Conservation (phyloP, 2,329 filamentous ascomycete species). For the Cephalotrichum gorgonifer region DNA sequence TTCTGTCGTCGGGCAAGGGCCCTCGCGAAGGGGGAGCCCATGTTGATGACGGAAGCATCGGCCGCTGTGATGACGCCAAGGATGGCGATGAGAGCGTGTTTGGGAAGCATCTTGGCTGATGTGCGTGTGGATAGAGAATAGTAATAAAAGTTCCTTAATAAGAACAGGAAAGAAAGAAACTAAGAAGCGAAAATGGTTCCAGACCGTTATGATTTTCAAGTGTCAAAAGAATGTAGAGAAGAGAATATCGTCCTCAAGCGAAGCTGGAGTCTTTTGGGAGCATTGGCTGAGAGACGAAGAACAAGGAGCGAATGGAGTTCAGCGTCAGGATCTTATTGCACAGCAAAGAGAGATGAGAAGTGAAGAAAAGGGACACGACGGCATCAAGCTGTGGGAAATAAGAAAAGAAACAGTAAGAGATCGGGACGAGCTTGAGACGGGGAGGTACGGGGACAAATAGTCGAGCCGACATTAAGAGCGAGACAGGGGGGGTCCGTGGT, state of each 20-base stretch:
- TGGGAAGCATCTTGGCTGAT: conserved; percentile 38
- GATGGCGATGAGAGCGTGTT: conserved; percentile 36
- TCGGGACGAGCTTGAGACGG: conserved; percentile 19
- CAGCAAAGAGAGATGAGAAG: neutral
- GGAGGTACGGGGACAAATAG: conserved; percentile 18
- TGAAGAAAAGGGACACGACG: neutral
- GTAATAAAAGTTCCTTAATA: conserved; percentile 15
- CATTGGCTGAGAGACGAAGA: too few relatives aligned
- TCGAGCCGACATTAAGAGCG: conserved; percentile 21
- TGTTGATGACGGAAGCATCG: conserved; percentile 32
- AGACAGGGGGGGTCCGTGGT: conserved; percentile 26
- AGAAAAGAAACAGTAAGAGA: conserved; percentile 16
- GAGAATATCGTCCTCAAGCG: neutral
- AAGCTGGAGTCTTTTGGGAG: too few relatives aligned
- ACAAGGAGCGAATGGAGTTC: conserved; percentile 13
- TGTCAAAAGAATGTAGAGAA: conserved; percentile 11
- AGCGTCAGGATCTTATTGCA: neutral
- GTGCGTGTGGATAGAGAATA: neutral
- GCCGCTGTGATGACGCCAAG: conserved; percentile 33
- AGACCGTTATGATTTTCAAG: neutral
- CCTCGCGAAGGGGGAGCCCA: conserved; percentile 23
- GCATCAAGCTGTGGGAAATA: conserved; percentile 7
- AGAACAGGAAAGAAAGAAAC: conserved; percentile 27
- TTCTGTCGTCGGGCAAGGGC: conserved; percentile 31
- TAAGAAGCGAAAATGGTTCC: conserved; percentile 18